These are phyloP conservation scores for Tubosaeta sp. DNA, from an alignment of 768 basidiomycete species.

Conservation along the genomic window DNA sequence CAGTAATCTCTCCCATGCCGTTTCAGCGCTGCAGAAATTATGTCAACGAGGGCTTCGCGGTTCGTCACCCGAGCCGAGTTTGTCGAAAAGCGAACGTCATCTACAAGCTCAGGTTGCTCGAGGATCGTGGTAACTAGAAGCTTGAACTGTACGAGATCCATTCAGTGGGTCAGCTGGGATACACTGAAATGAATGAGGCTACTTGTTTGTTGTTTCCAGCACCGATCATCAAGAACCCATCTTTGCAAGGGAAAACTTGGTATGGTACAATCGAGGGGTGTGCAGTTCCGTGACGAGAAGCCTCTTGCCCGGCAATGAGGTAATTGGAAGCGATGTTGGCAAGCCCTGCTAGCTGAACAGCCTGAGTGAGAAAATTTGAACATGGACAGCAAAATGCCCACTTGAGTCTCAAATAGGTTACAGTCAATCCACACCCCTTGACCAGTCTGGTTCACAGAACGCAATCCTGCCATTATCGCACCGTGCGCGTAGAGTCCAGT, in stretches of 20 bases:
- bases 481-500: conserved; percentile 89
- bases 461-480: conserved; percentile 85
- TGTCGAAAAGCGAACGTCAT: conserved; percentile 61
- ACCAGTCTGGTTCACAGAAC: conserved; percentile 80
- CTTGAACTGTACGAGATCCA: conserved; percentile 51
- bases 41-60: conserved; percentile 60
- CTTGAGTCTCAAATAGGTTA: conserved; percentile 90
- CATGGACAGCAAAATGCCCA: conserved; percentile 26
- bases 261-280: conserved; percentile 95
- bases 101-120: conserved; percentile 51
- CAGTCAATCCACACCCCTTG: conserved; percentile 90
- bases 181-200: conserved; percentile 6
- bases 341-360: conserved; percentile 73
- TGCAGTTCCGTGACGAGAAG: conserved; percentile 82
- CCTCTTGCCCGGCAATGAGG: conserved; percentile 81
- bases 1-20: conserved; percentile 63
- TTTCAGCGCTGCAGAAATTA: conserved; percentile 61
- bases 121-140: conserved; percentile 64
- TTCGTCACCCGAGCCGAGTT: conserved; percentile 77
- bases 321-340: conserved; percentile 94
- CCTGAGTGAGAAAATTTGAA: conserved; percentile 1
- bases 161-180: conserved; percentile 8
- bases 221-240: conserved; percentile 91
- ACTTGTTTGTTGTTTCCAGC: conserved; percentile 89
- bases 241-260: conserved; percentile 83